Conservation (phyloP, 257 asterid genomes). For the Solanum piurae region DNA sequence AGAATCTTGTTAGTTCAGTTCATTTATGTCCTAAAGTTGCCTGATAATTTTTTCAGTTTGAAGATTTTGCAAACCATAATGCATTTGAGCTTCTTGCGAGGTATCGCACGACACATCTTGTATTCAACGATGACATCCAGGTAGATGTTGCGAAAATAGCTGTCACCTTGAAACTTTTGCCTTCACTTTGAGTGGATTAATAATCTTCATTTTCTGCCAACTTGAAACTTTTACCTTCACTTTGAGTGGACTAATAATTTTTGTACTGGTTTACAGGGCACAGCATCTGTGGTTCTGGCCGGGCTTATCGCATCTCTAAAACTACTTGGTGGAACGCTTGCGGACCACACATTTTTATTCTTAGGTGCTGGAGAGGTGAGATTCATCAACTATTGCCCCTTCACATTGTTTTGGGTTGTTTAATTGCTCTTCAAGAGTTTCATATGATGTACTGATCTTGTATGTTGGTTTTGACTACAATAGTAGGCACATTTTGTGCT, state of each 20-base stretch:
- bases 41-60: slow-evolving; percentile 40
- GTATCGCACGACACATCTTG: slow-evolving; percentile 77
- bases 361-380: slow-evolving; percentile 97
- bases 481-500: background rate
- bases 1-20: background rate
- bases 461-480: background rate
- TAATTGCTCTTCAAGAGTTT: background rate
- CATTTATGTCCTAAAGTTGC: background rate
- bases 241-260: background rate
- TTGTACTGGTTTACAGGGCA: slow-evolving; percentile 44
- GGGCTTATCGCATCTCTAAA: slow-evolving; percentile 69
- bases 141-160: slow-evolving; percentile 14
- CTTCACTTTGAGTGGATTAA: background rate
- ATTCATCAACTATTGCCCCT: background rate
- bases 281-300: slow-evolving; percentile 86
- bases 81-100: slow-evolving; percentile 79
- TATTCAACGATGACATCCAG: slow-evolving; percentile 91
- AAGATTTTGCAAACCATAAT: slow-evolving; percentile 90
- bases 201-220: background rate
- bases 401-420: background rate
- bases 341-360: slow-evolving; percentile 86
- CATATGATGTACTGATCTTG: background rate
- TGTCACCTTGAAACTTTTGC: background rate
- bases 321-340: slow-evolving; percentile 56
- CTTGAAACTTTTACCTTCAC: background rate